A percentile compares a stretch with the other conserved stretches of the same genome.
phyloP scores from a whole-genome alignment of 2,329 filamentous ascomycete species.

The Ophioceras dolichostomum region DNA sequence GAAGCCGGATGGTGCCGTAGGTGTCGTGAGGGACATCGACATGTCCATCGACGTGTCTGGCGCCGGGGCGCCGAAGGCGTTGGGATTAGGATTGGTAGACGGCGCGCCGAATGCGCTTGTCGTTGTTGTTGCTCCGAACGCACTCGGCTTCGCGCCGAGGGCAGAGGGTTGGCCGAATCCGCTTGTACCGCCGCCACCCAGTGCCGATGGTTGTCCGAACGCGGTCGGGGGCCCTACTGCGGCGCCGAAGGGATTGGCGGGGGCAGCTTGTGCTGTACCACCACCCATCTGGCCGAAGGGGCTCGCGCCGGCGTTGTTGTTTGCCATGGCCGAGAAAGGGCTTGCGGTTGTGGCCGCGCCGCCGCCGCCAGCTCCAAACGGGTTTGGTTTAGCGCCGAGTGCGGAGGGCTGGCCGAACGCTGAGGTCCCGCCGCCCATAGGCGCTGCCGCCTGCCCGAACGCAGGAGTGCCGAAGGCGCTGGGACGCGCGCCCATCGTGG shows the following conservation, averaged over 20 bases:
- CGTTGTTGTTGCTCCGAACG: slow-evolving; percentile 10
- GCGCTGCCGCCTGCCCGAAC: slow-evolving; percentile 27
- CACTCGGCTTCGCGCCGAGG: slow-evolving; percentile 18
- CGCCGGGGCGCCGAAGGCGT: slow-evolving; percentile 6
- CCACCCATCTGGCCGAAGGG: too few relatives aligned
- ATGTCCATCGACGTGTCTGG: not conserved
- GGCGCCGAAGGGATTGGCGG: too few relatives aligned
- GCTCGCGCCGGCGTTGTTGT: not conserved
- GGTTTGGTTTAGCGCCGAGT: slow-evolving; percentile 17
- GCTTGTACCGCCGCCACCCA: slow-evolving; percentile 3
- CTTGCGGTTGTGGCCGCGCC: slow-evolving; percentile 3
- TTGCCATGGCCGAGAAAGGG: not conserved
- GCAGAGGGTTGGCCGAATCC: slow-evolving; percentile 24
- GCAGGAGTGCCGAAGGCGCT: slow-evolving; percentile 9
- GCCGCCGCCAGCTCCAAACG: slow-evolving; percentile 21
- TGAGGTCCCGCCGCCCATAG: slow-evolving; percentile 31
- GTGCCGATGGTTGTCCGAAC: slow-evolving; percentile 1
- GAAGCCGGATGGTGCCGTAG: not conserved
- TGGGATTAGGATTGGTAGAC: too few relatives aligned
- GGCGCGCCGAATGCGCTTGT: too few relatives aligned
- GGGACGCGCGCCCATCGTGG: slow-evolving; percentile 10
- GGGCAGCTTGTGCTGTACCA: slow-evolving; percentile 11
- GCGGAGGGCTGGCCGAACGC: slow-evolving; percentile 27
- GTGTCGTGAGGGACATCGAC: not conserved
- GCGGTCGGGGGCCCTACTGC: not conserved